Evolutionary conservation across 2,329 filamentous ascomycete genomes (phyloP).

Genomic region (Exserohilum rostratum): DNA sequence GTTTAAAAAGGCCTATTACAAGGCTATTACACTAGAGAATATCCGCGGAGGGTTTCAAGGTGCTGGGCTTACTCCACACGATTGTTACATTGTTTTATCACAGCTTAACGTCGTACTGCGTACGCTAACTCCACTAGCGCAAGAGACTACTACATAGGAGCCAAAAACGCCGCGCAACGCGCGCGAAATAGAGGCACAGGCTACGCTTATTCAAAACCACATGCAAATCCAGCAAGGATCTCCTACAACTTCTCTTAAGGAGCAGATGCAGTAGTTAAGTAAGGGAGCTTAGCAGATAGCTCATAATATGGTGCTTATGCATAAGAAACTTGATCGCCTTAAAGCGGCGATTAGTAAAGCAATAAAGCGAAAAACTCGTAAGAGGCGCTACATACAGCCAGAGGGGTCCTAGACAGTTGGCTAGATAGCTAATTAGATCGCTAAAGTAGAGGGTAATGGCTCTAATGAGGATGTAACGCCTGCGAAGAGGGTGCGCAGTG

Average conservation of each 20-base stretch:
- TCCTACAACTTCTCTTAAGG: too few species aligned
- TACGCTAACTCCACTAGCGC: slow-evolving; percentile 15
- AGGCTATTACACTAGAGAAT: too few species aligned
- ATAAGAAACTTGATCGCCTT: not conserved
- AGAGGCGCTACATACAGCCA: not conserved
- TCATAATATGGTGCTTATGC: slow-evolving; percentile 12
- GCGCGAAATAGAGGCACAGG: slow-evolving; percentile 12
- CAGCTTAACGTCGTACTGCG: slow-evolving; percentile 36
- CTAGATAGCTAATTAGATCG: too few species aligned
- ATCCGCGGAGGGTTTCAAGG: too few species aligned
- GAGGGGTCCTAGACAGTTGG: too few species aligned
- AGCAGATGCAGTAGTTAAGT: too few species aligned
- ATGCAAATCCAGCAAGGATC: slow-evolving; percentile 9
- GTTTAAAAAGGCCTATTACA: too few species aligned
- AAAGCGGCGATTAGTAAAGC: not conserved
- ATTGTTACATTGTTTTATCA: slow-evolving; percentile 40
- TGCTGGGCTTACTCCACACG: slow-evolving; percentile 41
- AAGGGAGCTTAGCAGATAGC: slow-evolving; percentile 12
- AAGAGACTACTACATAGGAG: slow-evolving; percentile 5
- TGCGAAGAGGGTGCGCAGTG: too few species aligned
- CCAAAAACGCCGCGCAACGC: slow-evolving; percentile 19
- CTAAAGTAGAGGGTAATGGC: not conserved
- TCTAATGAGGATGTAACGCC: too few species aligned
- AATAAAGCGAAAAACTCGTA: not conserved
- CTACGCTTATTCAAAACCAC: too few species aligned